These are phyloP conservation scores for Xylona heveae DNA, from an alignment of 495 filamentous ascomycete genomes.

Conservation along the genomic window DNA sequence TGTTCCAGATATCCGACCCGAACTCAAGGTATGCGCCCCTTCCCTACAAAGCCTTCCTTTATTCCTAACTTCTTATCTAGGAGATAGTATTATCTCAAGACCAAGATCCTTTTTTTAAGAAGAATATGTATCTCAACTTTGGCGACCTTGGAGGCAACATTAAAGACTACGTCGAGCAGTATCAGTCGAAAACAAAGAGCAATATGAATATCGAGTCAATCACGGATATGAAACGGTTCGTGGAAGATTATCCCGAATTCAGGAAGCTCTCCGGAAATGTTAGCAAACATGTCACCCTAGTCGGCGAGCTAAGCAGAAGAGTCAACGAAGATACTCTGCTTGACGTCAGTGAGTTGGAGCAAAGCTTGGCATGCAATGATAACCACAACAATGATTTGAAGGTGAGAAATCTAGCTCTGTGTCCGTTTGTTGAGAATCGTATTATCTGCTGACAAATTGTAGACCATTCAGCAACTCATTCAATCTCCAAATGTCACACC, in stretches of 20 bases:
- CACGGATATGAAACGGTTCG: conserved; percentile 95
- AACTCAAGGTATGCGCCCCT: conserved; percentile 35
- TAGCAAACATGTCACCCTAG: conserved; percentile 92
- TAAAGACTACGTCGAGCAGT: conserved; percentile 96
- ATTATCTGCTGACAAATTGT: conserved; percentile 1
- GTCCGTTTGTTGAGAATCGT: not conserved
- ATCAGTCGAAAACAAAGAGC: conserved; percentile 82
- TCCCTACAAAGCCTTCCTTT: conserved; percentile 1
- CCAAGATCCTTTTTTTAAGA: conserved; percentile 98
- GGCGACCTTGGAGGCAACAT: conserved; percentile 93
- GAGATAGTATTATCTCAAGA: conserved; percentile 94
- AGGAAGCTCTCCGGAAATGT: conserved; percentile 92
- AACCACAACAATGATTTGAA: conserved; percentile 76
- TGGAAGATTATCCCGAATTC: conserved; percentile 97
- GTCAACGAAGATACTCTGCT: conserved; percentile 69
- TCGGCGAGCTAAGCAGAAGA: conserved; percentile 73
- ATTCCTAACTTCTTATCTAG: conserved; percentile 6
- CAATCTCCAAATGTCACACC: conserved; percentile 48
- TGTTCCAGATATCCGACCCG: conserved; percentile 72
- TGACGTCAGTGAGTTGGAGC: conserved; percentile 90
- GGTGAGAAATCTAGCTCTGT: conserved; percentile 21
- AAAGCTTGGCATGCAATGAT: conserved; percentile 91
- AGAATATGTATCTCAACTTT: conserved; percentile 99
- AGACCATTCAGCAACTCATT: conserved; percentile 75
- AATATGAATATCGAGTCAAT: conserved; percentile 93